Evolutionary conservation across 1,284 basidiomycete species (phyloP).

Genomic region (Puccinia polysora): DNA sequence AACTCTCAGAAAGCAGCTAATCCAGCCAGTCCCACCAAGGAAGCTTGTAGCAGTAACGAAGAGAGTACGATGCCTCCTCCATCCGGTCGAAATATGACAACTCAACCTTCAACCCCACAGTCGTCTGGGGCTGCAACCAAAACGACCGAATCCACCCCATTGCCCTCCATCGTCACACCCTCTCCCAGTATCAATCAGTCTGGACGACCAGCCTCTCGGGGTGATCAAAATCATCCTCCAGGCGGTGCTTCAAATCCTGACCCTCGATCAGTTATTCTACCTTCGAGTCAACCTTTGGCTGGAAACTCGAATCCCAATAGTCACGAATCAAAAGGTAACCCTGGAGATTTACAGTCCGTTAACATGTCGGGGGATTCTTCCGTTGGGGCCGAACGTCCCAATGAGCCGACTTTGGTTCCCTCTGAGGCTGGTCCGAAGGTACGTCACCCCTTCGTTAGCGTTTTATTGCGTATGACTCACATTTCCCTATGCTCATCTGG

Average conservation of each 20-base stretch:
- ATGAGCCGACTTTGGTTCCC: background rate
- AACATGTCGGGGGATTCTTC: constrained; percentile 3
- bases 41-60: background rate
- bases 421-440: constrained; percentile 10
- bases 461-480: background rate
- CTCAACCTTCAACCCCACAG: constrained; percentile 31
- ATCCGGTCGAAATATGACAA: constrained; percentile 15
- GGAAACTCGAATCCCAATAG: background rate
- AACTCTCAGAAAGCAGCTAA: background rate
- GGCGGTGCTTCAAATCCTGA: background rate
- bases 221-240: background rate
- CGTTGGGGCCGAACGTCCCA: constrained; percentile 1
- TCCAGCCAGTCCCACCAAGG: constrained; percentile 20
- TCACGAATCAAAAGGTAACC: constrained; percentile 5
- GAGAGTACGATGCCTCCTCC: constrained; percentile 31
- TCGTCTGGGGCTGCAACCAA: constrained; percentile 16
- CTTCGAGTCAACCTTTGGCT: background rate
- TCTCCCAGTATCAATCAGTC: constrained; percentile 25
- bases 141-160: constrained; percentile 18
- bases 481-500: background rate
- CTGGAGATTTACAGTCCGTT: background rate
- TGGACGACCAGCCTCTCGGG: constrained; percentile 8
- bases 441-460: background rate
- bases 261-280: constrained; percentile 5
- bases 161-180: constrained; percentile 26